Base-by-base conservation (phyloP, 2,329 filamentous ascomycete species). In the Fusarium nelsonii region DNA sequence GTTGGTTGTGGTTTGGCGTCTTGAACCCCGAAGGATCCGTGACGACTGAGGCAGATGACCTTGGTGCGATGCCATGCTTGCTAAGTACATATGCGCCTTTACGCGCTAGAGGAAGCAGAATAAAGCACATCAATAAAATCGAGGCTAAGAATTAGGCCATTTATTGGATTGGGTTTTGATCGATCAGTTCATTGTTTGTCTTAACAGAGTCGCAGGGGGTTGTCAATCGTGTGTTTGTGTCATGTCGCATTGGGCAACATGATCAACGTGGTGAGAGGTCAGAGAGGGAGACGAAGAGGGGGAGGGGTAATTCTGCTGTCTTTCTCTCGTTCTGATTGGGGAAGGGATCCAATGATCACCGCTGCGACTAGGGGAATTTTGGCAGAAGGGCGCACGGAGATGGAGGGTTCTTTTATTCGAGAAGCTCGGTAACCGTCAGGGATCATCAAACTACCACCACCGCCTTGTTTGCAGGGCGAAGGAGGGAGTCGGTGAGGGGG, bases 1-100 rank as follows among this genome's bases (percentile, higher is more conserved):
- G 57, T 58, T 53, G 14, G 11, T 37, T 61, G 34, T 28, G 37
- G 53, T 59, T 50, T 62, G 55, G 58, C 45, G 68, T 65, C 20
- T 61, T 61, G 60, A 63, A 45, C 52, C 60, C 71, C 71, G 71
- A 64, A 58, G 63, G 69, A 73, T 67, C 68, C 71, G 71, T 69
- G 71, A 58, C 66, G 71, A 65, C 59, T 41, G 52, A 54, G 53
- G 45, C 51, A 59, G 32, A 70, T 70, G 70, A 71, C 67, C 44
- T 48, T 51, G 26, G 45, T 32, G 40, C 16, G 34, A 50, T 52
- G 23, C 6, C n/a, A 49, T 49, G 32, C 34, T 23, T 40, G 18
- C 15, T 37, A 26, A 23, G 18, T 18, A 14, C 3, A n/a, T 39
- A 51, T 51, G 34, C 26, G 33, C 10, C 6, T 30, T 46, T 37